Evolutionary conservation across 306 rosid genomes (phyloP).

Genomic region (Vigna trinervia): DNA sequence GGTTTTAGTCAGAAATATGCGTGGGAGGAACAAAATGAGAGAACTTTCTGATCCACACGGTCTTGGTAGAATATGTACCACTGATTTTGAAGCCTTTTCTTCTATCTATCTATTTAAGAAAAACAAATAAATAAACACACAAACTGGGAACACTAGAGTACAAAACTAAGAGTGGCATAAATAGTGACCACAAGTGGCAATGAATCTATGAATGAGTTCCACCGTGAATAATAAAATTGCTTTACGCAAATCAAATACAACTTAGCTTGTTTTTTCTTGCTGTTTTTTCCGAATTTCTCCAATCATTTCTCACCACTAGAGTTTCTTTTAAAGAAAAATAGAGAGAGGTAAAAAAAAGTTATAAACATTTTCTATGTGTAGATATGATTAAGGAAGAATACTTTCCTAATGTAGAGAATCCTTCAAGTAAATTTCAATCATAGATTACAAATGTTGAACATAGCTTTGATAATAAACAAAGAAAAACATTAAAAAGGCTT

Average conservation of each 20-base stretch:
- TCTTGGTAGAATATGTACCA: constrained; percentile 55
- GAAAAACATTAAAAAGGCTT: background rate
- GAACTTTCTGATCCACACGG: constrained; percentile 60
- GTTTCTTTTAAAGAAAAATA: background rate
- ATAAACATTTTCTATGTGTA: background rate
- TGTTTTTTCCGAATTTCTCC: background rate
- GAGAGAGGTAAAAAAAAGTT: background rate
- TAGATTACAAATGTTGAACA: background rate
- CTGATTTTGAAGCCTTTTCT: constrained; percentile 49
- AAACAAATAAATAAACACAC: background rate
- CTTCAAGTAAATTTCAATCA: background rate
- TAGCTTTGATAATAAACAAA: background rate
- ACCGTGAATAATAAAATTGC: constrained; percentile 29
- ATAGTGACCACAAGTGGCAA: background rate
- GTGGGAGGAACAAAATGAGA: constrained; percentile 48
- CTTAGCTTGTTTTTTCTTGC: background rate
- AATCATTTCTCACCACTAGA: background rate
- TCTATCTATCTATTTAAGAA: constrained; percentile 35
- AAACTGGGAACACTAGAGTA: constrained; percentile 34
- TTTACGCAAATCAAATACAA: background rate
- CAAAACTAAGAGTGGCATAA: constrained; percentile 36
- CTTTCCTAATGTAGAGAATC: background rate
- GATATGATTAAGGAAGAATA: background rate
- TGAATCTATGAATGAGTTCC: constrained; percentile 23
- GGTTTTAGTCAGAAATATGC: constrained; percentile 38